These are phyloP conservation scores for Acacia concinna DNA, from an alignment of 331 rosid species.

Conservation along the genomic window DNA sequence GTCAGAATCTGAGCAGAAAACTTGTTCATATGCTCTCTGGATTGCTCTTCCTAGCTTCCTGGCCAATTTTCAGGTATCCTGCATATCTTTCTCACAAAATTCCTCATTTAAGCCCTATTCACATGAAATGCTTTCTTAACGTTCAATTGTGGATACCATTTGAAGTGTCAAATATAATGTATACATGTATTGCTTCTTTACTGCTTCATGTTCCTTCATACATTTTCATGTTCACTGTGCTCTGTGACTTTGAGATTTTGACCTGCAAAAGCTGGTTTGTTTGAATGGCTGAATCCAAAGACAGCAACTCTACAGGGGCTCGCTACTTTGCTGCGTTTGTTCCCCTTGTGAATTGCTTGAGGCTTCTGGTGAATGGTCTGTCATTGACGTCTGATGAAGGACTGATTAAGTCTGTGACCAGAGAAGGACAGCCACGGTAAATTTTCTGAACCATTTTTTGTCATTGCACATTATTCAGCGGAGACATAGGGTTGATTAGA, in stretches of 20 bases:
- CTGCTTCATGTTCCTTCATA: background rate
- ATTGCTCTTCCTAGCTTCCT: slow-evolving; percentile 69
- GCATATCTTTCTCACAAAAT: background rate
- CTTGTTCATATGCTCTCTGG: slow-evolving; percentile 91
- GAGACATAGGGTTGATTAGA: background rate
- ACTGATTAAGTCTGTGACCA: slow-evolving; percentile 70
- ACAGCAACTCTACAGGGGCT: slow-evolving; percentile 80
- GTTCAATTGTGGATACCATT: background rate
- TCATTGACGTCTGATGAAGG: slow-evolving; percentile 68
- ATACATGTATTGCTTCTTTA: background rate
- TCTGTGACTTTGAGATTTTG: background rate
- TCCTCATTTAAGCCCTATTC: background rate
- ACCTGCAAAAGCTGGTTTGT: slow-evolving; percentile 26
- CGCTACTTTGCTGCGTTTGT: slow-evolving; percentile 91
- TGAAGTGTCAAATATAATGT: background rate
- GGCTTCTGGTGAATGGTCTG: slow-evolving; percentile 82
- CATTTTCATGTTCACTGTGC: background rate
- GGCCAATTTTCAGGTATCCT: slow-evolving; percentile 94
- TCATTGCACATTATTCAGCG: background rate
- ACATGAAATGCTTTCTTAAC: background rate
- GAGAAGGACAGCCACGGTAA: slow-evolving; percentile 84
- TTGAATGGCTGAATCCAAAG: slow-evolving; percentile 56
- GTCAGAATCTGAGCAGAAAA: slow-evolving; percentile 84
- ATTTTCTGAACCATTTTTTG: background rate
- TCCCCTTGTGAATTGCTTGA: slow-evolving; percentile 75